A percentile compares a stretch with the other conserved stretches of the same genome.
Conservation (phyloP, 352 stramenopile species). For the Thalassiosira mediterranea region DNA sequence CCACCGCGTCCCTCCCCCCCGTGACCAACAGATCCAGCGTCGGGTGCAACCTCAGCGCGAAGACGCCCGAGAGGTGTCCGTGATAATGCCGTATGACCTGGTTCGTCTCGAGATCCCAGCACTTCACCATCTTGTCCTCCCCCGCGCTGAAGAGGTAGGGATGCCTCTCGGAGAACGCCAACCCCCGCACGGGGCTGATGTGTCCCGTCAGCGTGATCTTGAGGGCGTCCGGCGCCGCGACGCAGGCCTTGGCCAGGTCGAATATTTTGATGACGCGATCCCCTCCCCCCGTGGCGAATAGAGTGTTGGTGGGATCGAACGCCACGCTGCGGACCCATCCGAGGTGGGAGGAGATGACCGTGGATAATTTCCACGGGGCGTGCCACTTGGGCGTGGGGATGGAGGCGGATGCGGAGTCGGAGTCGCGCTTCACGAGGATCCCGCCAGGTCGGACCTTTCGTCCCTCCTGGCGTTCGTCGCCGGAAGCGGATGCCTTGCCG, state of each 20-base stretch:
- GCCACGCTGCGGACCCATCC: slow-evolving; percentile 97
- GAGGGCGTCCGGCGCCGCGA: slow-evolving; percentile 90
- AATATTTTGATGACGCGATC: slow-evolving; percentile 99
- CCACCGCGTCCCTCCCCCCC: slow-evolving; percentile 89
- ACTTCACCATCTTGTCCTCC: slow-evolving; percentile 99
- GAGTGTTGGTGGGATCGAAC: slow-evolving; percentile 97
- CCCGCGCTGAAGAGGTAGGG: slow-evolving; percentile 97
- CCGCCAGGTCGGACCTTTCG: slow-evolving; percentile 21
- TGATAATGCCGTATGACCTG: slow-evolving; percentile 99
- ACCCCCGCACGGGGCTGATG: slow-evolving; percentile 95
- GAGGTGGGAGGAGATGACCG: slow-evolving; percentile 94
- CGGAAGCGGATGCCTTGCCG: neutral
- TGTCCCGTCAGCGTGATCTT: slow-evolving; percentile 99
- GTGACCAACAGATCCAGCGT: slow-evolving; percentile 98
- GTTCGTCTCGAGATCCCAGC: slow-evolving; percentile 99
- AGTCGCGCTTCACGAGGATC: slow-evolving; percentile 33
- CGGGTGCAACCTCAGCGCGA: slow-evolving; percentile 96
- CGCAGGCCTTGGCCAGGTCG: slow-evolving; percentile 92
- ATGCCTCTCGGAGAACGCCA: slow-evolving; percentile 94
- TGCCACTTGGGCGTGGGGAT: slow-evolving; percentile 98
- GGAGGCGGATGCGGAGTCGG: slow-evolving; percentile 33
- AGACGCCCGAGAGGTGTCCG: slow-evolving; percentile 98
- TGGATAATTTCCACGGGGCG: slow-evolving; percentile 97
- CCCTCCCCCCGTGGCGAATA: slow-evolving; percentile 95
- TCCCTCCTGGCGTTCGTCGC: neutral